Evolutionary conservation across 2,329 filamentous ascomycete species (phyloP), one percentile per base, ranked within the genome.

Genomic region (Bertia moriformis): DNA sequence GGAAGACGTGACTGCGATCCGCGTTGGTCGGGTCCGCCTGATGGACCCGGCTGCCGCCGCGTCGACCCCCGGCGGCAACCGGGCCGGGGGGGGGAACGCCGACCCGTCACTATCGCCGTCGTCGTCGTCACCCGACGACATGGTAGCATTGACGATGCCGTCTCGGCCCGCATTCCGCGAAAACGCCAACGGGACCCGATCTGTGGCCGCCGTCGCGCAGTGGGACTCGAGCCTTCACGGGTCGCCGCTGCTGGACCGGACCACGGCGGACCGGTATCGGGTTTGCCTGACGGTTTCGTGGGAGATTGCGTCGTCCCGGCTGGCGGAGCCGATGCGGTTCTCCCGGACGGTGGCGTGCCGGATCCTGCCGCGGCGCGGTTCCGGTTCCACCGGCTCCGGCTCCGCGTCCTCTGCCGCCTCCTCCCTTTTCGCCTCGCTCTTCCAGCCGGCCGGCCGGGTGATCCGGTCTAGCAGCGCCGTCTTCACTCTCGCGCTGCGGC

Each of bases 181-280:
- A 42, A 93, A 95, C 51, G 76, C 84, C 18, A 93, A 96, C 54
- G 91, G 91, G 27, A 95, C 88, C 1, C 82, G 80, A 24, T 87
- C 82, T 54, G 78, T 95, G 27, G 88, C 81, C 1, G 68, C 96
- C 33, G 71, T 82, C n/a, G 87, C 83, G 1, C 88, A 95, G 52
- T 98, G 91, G 91, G 91, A 98, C 54, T 95, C 89, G 0, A 93
- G 87, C 50, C 68, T 91, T 47, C 91, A 98, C 57, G 79, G 78
- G 45, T 95, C 91, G 4, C 66, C 93, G n/a, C 68, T 96, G 13
- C 73, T 98, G n/a, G 88, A 98, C 58, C 78, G 89, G 18, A 81
- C 85, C 1, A 95, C 91, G 2, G 75, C 84, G n/a, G 88, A 95
- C 43, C 91, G 87, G 54, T 88, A 91, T 56, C 80, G 82, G 35